phyloP scores from a whole-genome alignment of 2,329 filamentous ascomycete species.

The Phialocephala sp. region DNA sequence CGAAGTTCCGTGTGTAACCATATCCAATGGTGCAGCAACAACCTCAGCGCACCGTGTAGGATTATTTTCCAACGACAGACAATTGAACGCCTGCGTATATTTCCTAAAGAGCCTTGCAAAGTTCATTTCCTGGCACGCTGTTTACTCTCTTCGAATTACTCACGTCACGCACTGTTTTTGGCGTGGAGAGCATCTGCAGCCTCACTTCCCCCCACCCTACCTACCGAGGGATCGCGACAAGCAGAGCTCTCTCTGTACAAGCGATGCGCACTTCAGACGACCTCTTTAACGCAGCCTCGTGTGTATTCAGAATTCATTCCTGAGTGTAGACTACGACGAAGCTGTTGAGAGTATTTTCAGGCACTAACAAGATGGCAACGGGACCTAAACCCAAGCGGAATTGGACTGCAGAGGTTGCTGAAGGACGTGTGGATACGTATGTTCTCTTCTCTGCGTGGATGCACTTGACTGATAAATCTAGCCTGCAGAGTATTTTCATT shows the following conservation, averaged over 20 bases:
- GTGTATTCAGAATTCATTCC: neutral
- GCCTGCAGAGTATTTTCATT: constrained; percentile 3
- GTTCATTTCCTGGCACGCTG: neutral
- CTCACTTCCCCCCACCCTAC: neutral
- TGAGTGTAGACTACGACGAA: neutral
- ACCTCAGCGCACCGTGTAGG: neutral
- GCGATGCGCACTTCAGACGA: neutral
- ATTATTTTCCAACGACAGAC: neutral
- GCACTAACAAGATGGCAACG: neutral
- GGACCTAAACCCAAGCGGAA: neutral
- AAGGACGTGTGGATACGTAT: neutral
- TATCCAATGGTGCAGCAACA: neutral
- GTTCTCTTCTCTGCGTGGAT: neutral
- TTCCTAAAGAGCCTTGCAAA: neutral
- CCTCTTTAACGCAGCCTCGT: neutral
- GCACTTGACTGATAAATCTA: neutral
- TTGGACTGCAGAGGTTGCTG: constrained; percentile 3
- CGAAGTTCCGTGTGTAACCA: constrained; percentile 1
- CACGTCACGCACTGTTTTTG: neutral
- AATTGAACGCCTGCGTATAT: neutral
- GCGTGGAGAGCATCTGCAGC: neutral
- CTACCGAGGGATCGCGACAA: neutral
- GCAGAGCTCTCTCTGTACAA: neutral
- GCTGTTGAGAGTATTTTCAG: neutral
- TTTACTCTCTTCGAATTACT: neutral